phyloP scores from a whole-genome alignment of 164 flowering plant genomes.

The Malania oleifera region DNA sequence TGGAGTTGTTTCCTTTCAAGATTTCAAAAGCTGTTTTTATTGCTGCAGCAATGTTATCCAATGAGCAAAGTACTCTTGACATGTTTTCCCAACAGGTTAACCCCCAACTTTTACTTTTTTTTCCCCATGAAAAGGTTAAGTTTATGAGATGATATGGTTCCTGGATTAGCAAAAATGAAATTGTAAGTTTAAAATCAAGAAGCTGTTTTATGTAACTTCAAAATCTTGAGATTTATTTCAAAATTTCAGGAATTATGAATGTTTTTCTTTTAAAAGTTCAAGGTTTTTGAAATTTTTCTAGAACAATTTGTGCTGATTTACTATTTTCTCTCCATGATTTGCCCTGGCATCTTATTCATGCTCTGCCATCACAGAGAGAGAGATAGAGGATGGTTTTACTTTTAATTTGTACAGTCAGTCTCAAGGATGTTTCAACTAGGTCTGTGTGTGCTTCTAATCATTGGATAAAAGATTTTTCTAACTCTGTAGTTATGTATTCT shows the following conservation, averaged over 20 bases:
- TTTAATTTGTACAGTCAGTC: no score
- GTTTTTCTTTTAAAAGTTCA: not conserved
- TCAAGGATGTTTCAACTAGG: no score
- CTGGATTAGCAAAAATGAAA: no score
- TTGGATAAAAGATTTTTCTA: no score
- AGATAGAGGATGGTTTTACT: no score
- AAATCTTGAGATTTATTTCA: no score
- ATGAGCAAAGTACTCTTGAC: constrained; percentile 72
- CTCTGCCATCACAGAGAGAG: no score
- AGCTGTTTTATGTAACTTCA: no score
- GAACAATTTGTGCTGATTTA: not conserved
- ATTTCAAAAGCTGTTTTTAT: constrained; percentile 74
- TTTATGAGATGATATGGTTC: not conserved
- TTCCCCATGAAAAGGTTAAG: no score
- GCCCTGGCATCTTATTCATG: not conserved
- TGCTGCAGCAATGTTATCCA: constrained; percentile 77
- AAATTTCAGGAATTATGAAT: no score
- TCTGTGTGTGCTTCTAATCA: not conserved
- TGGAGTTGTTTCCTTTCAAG: constrained; percentile 73
- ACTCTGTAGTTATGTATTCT: no score
- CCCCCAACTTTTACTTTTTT: not conserved
- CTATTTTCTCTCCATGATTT: not conserved
- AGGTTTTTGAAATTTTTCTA: not conserved
- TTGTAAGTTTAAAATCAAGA: no score
- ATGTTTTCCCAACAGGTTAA: constrained; percentile 69